Conservation (phyloP, 2,329 filamentous ascomycete species). For the Rutstroemia sp. region DNA sequence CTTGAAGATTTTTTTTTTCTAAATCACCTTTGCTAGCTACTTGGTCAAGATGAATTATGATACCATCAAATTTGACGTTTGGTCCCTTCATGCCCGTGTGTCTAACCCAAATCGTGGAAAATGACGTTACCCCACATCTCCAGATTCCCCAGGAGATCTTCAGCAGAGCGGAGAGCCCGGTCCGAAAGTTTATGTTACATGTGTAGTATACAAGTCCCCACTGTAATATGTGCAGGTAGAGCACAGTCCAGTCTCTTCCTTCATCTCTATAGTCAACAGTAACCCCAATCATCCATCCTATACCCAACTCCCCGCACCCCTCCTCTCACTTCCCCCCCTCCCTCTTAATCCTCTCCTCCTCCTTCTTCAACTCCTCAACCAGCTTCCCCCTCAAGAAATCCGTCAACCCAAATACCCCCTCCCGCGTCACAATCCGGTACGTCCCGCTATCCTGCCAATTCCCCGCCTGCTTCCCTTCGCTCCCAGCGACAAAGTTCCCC, state of each 20-base stretch:
- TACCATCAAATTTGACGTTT: background rate
- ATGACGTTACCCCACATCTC: slow-evolving; percentile 3
- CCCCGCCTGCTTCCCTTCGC: slow-evolving; percentile 28
- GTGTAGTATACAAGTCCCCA: too few relatives aligned
- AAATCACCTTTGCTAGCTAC: too few relatives aligned
- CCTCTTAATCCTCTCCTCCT: slow-evolving; percentile 34
- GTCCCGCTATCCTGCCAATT: slow-evolving; percentile 53
- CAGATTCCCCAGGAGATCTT: background rate
- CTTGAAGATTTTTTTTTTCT: background rate
- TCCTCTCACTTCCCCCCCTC: slow-evolving; percentile 27
- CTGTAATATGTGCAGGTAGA: too few relatives aligned
- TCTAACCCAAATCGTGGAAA: background rate
- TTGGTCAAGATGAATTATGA: background rate
- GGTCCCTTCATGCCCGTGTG: background rate
- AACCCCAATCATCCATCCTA: too few relatives aligned
- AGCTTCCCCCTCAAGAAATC: slow-evolving; percentile 48
- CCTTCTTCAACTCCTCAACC: slow-evolving; percentile 40
- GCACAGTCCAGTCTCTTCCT: too few relatives aligned
- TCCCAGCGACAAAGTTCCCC: slow-evolving; percentile 39
- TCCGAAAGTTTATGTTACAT: too few relatives aligned
- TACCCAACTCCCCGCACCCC: background rate
- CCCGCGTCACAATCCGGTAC: slow-evolving; percentile 56
- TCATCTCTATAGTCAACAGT: too few relatives aligned
- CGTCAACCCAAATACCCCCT: slow-evolving; percentile 53
- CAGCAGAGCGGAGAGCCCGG: too few relatives aligned